Evolutionary conservation across 768 basidiomycete genomes (phyloP).

Genomic region (Termitomyces sp.): DNA sequence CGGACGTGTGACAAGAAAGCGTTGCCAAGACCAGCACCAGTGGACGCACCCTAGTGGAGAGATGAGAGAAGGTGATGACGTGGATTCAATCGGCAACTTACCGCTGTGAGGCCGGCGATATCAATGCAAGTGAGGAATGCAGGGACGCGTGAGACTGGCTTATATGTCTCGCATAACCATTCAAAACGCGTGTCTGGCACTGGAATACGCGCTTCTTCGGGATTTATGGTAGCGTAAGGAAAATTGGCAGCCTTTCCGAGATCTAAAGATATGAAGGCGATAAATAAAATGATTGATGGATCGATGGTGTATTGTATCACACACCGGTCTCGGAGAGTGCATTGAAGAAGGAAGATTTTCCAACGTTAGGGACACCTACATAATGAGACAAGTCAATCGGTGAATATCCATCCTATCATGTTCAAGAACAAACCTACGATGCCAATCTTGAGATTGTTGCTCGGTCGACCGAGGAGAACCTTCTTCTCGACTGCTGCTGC

Average conservation of each 20-base stretch:
- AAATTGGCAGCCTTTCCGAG: conserved; percentile 96
- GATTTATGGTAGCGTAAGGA: conserved; percentile 92
- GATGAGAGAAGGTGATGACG: conserved; percentile 3
- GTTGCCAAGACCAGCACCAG: conserved; percentile 96
- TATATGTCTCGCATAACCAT: conserved; percentile 90
- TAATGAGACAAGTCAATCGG: conserved; percentile 12
- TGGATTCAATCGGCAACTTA: conserved; percentile 30
- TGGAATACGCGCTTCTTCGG: conserved; percentile 93
- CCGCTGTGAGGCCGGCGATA: conserved; percentile 95
- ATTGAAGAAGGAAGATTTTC: conserved; percentile 99
- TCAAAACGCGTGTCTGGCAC: conserved; percentile 94
- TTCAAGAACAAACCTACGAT: conserved; percentile 79
- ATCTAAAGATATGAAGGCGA: conserved; percentile 36
- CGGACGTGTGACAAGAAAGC: conserved; percentile 97
- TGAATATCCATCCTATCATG: conserved; percentile 15
- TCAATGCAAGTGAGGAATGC: conserved; percentile 98
- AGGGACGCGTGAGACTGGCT: conserved; percentile 82
- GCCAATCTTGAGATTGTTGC: conserved; percentile 98
- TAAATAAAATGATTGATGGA: conserved; percentile 6
- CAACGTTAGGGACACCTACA: conserved; percentile 89
- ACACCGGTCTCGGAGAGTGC: conserved; percentile 85
- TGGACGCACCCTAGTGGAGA: conserved; percentile 76
- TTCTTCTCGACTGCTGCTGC: conserved; percentile 76
- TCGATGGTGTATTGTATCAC: conserved; percentile 17
- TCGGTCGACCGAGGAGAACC: conserved; percentile 79